Conservation (phyloP, 2,329 filamentous ascomycete species). For the Lizonia empirigonia region DNA sequence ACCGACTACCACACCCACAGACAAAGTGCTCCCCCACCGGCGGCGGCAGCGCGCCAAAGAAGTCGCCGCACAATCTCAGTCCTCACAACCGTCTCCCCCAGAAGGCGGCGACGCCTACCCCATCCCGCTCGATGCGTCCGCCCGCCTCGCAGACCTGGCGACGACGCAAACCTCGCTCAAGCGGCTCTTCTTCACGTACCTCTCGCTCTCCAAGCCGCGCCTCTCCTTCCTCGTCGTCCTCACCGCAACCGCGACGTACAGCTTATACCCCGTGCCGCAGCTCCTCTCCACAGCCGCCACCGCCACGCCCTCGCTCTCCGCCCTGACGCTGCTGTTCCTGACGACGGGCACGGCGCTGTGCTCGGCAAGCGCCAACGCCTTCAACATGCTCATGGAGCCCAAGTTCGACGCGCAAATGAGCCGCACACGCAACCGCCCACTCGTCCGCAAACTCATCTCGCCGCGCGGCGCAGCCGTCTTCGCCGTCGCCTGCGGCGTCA, state of each 20-base stretch:
- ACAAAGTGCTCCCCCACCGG: constrained; percentile 44
- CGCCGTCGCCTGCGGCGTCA: constrained; percentile 71
- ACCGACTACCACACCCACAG: constrained; percentile 12
- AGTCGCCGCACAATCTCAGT: constrained; percentile 21
- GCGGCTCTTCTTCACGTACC: constrained; percentile 76
- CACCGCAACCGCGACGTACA: constrained; percentile 87
- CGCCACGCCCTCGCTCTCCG: constrained; percentile 77
- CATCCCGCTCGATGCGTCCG: constrained; percentile 64
- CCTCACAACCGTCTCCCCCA: background rate
- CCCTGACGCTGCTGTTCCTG: constrained; percentile 89
- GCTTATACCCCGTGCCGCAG: constrained; percentile 88
- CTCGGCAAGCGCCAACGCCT: constrained; percentile 86
- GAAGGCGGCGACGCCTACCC: constrained; percentile 30
- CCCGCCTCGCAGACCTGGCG: constrained; percentile 61
- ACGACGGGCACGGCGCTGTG: constrained; percentile 87
- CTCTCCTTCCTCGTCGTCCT: constrained; percentile 90
- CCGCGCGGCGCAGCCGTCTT: constrained; percentile 75
- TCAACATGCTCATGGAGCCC: constrained; percentile 97
- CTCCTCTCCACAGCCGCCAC: constrained; percentile 75
- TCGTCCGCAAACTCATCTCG: constrained; percentile 81
- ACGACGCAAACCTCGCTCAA: constrained; percentile 63
- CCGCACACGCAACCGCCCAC: constrained; percentile 86
- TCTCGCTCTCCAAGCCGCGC: constrained; percentile 94
- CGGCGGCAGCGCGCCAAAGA: constrained; percentile 41
- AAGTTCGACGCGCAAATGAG: constrained; percentile 90